Evolutionary conservation across 2,329 filamentous ascomycete species (phyloP).

Genomic region (Ophiostoma piceae): DNA sequence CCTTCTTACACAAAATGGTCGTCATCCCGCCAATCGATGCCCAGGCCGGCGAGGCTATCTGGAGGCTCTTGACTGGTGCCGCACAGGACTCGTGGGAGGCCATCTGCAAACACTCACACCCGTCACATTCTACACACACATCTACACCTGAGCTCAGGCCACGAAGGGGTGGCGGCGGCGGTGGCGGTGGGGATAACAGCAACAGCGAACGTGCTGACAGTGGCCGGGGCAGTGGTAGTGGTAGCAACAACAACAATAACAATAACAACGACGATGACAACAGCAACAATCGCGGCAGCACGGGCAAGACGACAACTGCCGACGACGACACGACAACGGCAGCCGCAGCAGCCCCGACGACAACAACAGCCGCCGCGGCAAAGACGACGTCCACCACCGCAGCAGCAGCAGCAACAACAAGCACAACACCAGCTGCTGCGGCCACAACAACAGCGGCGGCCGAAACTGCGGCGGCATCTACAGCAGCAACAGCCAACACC

Average conservation of each 20-base stretch:
- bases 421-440: neutral
- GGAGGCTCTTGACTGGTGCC: slow-evolving; percentile 15
- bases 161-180: neutral
- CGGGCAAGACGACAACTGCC: neutral
- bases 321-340: neutral
- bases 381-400: neutral
- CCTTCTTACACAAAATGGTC: slow-evolving; percentile 20
- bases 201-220: neutral
- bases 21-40: slow-evolving; percentile 19
- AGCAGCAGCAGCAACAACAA: slow-evolving; percentile 8
- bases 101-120: slow-evolving; percentile 22
- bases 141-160: neutral
- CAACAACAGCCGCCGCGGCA: slow-evolving; percentile 5
- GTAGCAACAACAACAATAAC: neutral
- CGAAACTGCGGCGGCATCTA: neutral
- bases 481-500: neutral
- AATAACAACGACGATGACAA: neutral
- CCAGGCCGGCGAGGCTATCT: slow-evolving; percentile 18
- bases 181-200: neutral
- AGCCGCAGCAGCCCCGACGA: slow-evolving; percentile 8
- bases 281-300: neutral
- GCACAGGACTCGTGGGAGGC: slow-evolving; percentile 22
- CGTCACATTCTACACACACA: neutral
- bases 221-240: neutral
- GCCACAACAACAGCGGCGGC: neutral